Base-by-base conservation (phyloP, 345 rosid genomes). In the Melaleuca quinquenervia region DNA sequence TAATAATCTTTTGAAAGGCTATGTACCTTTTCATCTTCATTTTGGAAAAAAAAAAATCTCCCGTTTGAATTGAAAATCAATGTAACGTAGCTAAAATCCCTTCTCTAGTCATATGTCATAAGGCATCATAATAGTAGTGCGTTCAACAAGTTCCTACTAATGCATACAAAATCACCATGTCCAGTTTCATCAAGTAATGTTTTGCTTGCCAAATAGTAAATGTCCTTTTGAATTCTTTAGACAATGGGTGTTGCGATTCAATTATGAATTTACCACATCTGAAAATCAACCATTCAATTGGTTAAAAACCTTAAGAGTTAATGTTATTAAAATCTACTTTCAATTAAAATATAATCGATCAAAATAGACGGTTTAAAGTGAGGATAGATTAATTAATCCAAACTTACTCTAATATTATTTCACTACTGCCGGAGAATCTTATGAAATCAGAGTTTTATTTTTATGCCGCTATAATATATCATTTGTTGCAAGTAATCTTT, bases 171-270 rank as follows among this genome's bases (percentile, higher is more conserved):
- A 64, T 64, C 16, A 45, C 3, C 1, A 32, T 32, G 20, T 32
- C 45, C 1, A 70, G 18, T 24, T 36, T 45, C 48, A 70, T 20
- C 26, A 41, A 36, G 7, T 32, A 70, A 70, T 32, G 6, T 18
- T 70, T 15, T 36, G 21, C 80, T 70, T 7, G 1, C 2, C 4
- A 36, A 2, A 64, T 1, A 1, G 0, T 0, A 14, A n/a, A 8
- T 64, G 7, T 36, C 12, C 6, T 0, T 70, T 18, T 70, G 44
- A 18, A 24, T 70, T 70, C 48, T 18, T 5, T 36, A 1, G 36
- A 70, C 6, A 0, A 20, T 36, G 0, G 7, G 36, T 0, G 0
- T 0, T 9, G 48, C 0, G 0, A 21, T 70, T 20, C 48, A 20
- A 70, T 70, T 8, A 70, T 24, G 18, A 3, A 70, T 70, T 18